Evolutionary conservation across 2,329 filamentous ascomycete species (phyloP).

Genomic region (Colletotrichum navitas): DNA sequence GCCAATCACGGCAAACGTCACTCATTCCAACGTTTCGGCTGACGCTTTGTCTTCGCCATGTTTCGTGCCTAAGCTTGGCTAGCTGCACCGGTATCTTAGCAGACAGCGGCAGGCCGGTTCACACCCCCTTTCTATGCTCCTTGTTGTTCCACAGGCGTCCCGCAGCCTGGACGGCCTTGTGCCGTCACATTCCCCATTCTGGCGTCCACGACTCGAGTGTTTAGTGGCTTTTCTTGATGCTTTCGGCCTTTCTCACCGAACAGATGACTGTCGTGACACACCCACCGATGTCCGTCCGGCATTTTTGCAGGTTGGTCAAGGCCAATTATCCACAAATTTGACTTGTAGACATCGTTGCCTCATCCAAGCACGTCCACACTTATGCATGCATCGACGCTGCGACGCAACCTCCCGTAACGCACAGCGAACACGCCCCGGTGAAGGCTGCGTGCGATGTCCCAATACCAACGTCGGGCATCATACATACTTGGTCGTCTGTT

Average conservation of each 20-base stretch:
- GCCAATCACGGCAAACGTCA: not conserved
- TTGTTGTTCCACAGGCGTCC: not conserved
- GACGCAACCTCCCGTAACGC: not conserved
- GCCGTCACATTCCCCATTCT: not conserved
- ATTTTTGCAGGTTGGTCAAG: not conserved
- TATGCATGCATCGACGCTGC: slow-evolving; percentile 2
- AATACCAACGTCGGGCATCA: not conserved
- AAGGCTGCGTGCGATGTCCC: not conserved
- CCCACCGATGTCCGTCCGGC: not conserved
- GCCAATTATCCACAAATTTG: not conserved
- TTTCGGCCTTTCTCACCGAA: not conserved
- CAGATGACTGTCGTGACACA: not conserved
- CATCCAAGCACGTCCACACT: not conserved
- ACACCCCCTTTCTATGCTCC: not conserved
- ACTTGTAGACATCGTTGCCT: not conserved
- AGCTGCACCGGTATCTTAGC: not conserved
- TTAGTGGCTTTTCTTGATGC: not conserved
- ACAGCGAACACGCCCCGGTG: not conserved
- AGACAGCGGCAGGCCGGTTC: not conserved
- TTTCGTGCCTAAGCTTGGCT: slow-evolving; percentile 4
- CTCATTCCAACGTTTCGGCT: not conserved
- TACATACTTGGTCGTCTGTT: not conserved
- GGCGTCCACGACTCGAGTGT: not conserved
- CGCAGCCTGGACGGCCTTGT: not conserved
- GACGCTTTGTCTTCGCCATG: not conserved